These are phyloP conservation scores for Alternaria conjuncta DNA, from an alignment of 2,329 filamentous ascomycete genomes.

Conservation along the genomic window DNA sequence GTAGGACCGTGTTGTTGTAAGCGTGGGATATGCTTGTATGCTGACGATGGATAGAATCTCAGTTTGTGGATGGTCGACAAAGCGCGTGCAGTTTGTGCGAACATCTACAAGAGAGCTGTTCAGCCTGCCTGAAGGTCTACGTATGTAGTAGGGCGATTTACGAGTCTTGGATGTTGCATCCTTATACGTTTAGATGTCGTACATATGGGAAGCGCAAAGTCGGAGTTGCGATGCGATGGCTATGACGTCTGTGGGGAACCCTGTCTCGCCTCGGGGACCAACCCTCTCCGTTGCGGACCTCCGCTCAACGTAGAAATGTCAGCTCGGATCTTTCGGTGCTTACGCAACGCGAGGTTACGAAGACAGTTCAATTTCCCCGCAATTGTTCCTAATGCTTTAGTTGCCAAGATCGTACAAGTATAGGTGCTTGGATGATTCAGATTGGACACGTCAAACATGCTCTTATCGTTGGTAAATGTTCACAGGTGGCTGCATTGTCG, in stretches of 20 bases:
- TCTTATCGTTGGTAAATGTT: background rate
- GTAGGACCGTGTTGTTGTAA: background rate
- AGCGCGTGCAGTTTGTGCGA: background rate
- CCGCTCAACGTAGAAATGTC: background rate
- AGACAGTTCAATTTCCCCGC: background rate
- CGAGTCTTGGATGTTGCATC: background rate
- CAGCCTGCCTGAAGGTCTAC: background rate
- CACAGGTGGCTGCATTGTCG: background rate
- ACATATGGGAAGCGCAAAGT: background rate
- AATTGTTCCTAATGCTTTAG: background rate
- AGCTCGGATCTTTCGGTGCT: conserved; percentile 3
- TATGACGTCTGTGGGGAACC: conserved; percentile 13
- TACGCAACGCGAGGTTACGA: conserved; percentile 1
- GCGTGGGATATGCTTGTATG: background rate
- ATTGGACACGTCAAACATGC: background rate
- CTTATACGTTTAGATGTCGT: background rate
- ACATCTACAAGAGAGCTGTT: background rate
- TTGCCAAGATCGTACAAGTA: background rate
- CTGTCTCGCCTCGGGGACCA: background rate
- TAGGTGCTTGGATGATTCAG: background rate
- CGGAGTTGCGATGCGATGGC: background rate
- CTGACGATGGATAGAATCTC: background rate
- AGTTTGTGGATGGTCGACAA: background rate
- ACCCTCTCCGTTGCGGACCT: conserved; percentile 1
- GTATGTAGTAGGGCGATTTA: background rate